Conservation (phyloP, 352 stramenopile genomes). For the Phytophthora capsici region DNA sequence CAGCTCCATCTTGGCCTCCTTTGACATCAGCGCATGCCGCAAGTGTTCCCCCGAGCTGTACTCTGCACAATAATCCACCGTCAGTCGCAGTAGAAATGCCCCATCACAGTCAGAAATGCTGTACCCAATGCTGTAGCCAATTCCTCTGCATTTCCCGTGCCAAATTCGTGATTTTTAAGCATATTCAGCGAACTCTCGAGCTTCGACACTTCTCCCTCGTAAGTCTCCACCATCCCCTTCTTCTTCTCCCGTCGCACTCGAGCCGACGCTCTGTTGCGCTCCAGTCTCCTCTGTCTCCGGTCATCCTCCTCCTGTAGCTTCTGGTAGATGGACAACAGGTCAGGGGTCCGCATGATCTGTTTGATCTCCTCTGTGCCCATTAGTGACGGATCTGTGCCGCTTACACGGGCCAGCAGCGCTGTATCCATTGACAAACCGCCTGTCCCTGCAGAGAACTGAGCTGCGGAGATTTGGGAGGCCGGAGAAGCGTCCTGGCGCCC, state of each 20-base stretch:
- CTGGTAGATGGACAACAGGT: conserved; percentile 89
- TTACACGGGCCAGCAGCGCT: conserved; percentile 79
- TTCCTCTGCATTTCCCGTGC: conserved; percentile 66
- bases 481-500: conserved; percentile 44
- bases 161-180: conserved; percentile 80
- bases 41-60: conserved; percentile 81
- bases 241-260: conserved; percentile 88
- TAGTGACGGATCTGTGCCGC: conserved; percentile 74
- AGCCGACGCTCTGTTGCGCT: conserved; percentile 83
- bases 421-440: conserved; percentile 82
- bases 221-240: conserved; percentile 89
- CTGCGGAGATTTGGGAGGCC: conserved; percentile 66
- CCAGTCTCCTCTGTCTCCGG: conserved; percentile 71
- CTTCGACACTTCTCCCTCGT: conserved; percentile 87
- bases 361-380: conserved; percentile 88
- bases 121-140: conserved; percentile 74
- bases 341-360: conserved; percentile 86
- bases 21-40: conserved; percentile 83
- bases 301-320: conserved; percentile 90
- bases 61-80: conserved; percentile 38
- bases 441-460: conserved; percentile 84
- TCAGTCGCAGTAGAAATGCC: conserved; percentile 4
- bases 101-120: conserved; percentile 24
- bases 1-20: conserved; percentile 85
- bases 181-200: conserved; percentile 86